Evolutionary conservation across 495 filamentous ascomycete genomes (phyloP).

Genomic region (Aspergillus baeticus): DNA sequence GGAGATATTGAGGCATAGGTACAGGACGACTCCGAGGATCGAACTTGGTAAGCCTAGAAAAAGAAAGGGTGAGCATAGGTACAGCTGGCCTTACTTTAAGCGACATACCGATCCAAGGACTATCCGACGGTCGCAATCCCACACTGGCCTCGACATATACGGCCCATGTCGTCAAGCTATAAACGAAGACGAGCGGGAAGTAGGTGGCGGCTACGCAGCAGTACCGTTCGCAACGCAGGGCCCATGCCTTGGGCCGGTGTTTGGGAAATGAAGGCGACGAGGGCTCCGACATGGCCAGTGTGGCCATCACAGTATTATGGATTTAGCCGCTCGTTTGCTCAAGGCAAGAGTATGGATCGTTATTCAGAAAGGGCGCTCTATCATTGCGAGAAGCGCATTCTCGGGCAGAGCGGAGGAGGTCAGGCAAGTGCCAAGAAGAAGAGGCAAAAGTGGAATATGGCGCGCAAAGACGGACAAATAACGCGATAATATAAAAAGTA

Average conservation of each 20-base stretch:
- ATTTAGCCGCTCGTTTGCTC: background rate
- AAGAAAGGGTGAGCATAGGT: constrained; percentile 6
- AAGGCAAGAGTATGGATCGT: background rate
- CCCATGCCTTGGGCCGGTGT: constrained; percentile 58
- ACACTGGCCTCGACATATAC: constrained; percentile 82
- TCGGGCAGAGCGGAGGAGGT: background rate
- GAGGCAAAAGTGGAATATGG: background rate
- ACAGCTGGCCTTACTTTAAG: background rate
- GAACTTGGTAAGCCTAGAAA: constrained; percentile 43
- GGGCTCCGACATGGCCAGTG: constrained; percentile 39
- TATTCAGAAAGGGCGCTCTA: background rate
- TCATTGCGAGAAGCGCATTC: constrained; percentile 12
- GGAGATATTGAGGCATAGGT: constrained; percentile 75
- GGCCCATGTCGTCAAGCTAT: constrained; percentile 85
- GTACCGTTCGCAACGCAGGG: constrained; percentile 74
- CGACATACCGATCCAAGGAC: constrained; percentile 65
- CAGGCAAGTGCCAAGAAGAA: background rate
- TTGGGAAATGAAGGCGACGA: constrained; percentile 51
- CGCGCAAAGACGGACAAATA: background rate
- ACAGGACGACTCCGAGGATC: constrained; percentile 66
- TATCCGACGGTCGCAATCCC: constrained; percentile 56
- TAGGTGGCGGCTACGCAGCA: constrained; percentile 80
- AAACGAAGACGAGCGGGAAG: constrained; percentile 87
- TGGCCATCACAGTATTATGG: constrained; percentile 33
- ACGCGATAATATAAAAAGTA: background rate